Evolutionary conservation across 331 rosid species (phyloP), one percentile per base, ranked within the genome.

Genomic region (Quercus phellos): DNA sequence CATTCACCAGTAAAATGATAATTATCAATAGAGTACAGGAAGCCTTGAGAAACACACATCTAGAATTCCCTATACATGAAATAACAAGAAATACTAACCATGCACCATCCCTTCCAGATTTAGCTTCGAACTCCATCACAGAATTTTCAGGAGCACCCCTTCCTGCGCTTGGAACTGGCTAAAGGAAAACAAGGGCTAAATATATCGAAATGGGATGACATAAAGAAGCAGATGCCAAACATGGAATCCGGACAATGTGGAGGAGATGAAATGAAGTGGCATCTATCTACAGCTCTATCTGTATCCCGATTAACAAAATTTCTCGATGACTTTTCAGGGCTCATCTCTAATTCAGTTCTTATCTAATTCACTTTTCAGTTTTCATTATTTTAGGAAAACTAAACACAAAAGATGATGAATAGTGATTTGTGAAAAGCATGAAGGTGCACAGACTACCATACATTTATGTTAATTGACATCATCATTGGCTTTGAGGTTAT

Each of bases 61-160:
- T 54, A 68, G 42, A 79, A 75, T 75, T 82, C 56, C 64, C 50
- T 74, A 75, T 69, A 79, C 59, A 79, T 72, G 67, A 78, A 80
- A 80, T 72, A 67, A 79, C 67, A 83, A 76, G 66, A 79, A 74
- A 80, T 79, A 90, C 81, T 88, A 75, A 95, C 99, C 99, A 95
- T 89, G 99, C 99, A 74, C 97, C 96, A 85, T 95, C 99, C 81
- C 99, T 91, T 76, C 92, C 94, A 73, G 99, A 95, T 88, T 93
- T 95, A 60, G 99, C 99, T 89, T 95, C 99, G 61, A 91, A 93
- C 83, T 95, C 99, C 86, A 86, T 78, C 19, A 82, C 81, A 13
- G 91, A 81, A 87, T 82, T 90, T 78, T 95, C 98, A 42, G 94
- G 67, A 80, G 89, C 55, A 80, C 79, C 83, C 85, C 86, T 95